Evolutionary conservation across 805 yeast genomes (phyloP), one percentile per base, ranked within the genome.

Genomic region (Saccharomycopsis javanensis): DNA sequence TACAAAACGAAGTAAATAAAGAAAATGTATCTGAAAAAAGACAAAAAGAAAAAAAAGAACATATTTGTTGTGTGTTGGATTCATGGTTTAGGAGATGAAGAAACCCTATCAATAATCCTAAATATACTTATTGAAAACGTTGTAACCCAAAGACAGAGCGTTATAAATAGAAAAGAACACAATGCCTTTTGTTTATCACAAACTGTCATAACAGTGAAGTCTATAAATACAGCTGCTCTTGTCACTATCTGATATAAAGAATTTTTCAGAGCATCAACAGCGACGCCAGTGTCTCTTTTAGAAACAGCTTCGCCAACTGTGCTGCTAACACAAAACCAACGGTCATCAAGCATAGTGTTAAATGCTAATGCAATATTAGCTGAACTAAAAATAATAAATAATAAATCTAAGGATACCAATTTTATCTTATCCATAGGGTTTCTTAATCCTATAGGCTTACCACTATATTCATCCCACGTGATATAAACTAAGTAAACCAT

Each of bases 361-460:
- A 90, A 90, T 2, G 97, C 81, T 37, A 92, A 75, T 4, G 97
- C 82, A 56, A 92, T 70, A 67, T 90, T 91, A 1, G 97, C 97
- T 50, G 95, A 80, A 15, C 90, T 83, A 66, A 91, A 88, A 23
- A 92, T 90, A 61, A 94, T 88, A 69, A 94, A 89, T 33, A 92
- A 71, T 46, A 92, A 73, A 68, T 94, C 99, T 63, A 90, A 74
- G 74, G 90, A 74, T 60, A 92, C 80, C 55, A 92, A 77, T 65
- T 87, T 78, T 75, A 94, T 79, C 68, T 94, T 94, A 25, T 86
- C 88, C 59, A 80, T 74, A 0, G 97, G 95, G 60, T 88, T 80
- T 63, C 99, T 78, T 50, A 94, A 75, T 0, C 99, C 99, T 53
- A 94, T 69, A 0, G 98, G 99, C 67, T 88, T 86, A 13, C 97